phyloP scores from a whole-genome alignment of 257 asterid species.

The Penstemon barbatus region DNA sequence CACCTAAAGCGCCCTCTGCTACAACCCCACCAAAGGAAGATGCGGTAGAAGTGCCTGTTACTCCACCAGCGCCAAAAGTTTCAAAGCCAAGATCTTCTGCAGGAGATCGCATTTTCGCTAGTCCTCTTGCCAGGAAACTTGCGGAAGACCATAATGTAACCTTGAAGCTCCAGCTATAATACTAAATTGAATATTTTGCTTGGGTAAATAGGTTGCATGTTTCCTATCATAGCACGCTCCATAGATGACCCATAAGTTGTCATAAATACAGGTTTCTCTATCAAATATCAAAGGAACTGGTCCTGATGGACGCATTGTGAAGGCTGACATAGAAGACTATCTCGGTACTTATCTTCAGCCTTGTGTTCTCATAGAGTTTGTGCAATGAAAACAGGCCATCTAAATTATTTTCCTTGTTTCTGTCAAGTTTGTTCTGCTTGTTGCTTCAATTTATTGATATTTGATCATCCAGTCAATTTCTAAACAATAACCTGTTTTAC shows the following conservation, averaged over 20 bases:
- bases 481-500: conserved; percentile 28
- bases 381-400: background rate
- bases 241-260: background rate
- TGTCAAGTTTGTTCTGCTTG: background rate
- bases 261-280: conserved; percentile 65
- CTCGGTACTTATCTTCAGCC: conserved; percentile 57
- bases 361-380: conserved; percentile 6
- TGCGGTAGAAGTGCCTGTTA: conserved; percentile 41
- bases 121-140: conserved; percentile 90
- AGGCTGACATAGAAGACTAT: conserved; percentile 93
- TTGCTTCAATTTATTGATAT: background rate
- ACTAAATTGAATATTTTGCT: background rate
- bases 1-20: conserved; percentile 56
- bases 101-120: conserved; percentile 81
- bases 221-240: conserved; percentile 7
- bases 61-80: conserved; percentile 46
- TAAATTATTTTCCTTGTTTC: too few species aligned
- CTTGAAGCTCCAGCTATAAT: too few species aligned
- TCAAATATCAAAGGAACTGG: conserved; percentile 90
- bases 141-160: conserved; percentile 83
- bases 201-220: background rate
- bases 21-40: conserved; percentile 73
- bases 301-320: conserved; percentile 90
- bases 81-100: conserved; percentile 59
- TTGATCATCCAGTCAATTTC: conserved; percentile 11